phyloP scores from a whole-genome alignment of 441 rosid species.

The Brassica balearica region DNA sequence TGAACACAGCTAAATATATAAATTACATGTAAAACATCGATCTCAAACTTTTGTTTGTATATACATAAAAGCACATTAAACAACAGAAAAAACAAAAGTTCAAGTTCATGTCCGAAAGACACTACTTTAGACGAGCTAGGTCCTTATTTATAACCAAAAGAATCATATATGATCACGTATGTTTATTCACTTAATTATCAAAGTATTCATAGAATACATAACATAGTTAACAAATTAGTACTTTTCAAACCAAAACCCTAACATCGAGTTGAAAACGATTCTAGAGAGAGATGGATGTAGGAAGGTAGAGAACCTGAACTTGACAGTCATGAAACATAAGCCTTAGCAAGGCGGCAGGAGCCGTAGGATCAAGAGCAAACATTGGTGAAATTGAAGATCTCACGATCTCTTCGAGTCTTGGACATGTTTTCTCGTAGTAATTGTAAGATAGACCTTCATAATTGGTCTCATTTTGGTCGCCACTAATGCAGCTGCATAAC shows the following conservation, averaged over 20 bases:
- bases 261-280: background rate
- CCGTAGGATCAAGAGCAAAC: conserved; percentile 49
- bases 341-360: conserved; percentile 53
- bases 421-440: conserved; percentile 53
- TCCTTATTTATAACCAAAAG: background rate
- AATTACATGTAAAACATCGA: background rate
- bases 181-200: background rate
- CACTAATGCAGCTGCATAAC: conserved; percentile 30
- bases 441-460: conserved; percentile 44
- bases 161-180: background rate
- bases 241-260: background rate
- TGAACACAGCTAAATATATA: background rate
- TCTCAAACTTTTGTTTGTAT: background rate
- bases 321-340: conserved; percentile 64
- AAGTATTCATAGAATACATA: background rate
- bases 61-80: background rate
- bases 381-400: conserved; percentile 42
- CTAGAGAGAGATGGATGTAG: conserved; percentile 9
- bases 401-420: conserved; percentile 49
- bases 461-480: conserved; percentile 25
- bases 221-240: background rate
- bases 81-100: background rate
- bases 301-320: conserved; percentile 50
- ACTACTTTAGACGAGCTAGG: no score
- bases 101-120: background rate